Evolutionary conservation across 1,284 basidiomycete genomes (phyloP).

Genomic region (Papiliotrema terrestris): DNA sequence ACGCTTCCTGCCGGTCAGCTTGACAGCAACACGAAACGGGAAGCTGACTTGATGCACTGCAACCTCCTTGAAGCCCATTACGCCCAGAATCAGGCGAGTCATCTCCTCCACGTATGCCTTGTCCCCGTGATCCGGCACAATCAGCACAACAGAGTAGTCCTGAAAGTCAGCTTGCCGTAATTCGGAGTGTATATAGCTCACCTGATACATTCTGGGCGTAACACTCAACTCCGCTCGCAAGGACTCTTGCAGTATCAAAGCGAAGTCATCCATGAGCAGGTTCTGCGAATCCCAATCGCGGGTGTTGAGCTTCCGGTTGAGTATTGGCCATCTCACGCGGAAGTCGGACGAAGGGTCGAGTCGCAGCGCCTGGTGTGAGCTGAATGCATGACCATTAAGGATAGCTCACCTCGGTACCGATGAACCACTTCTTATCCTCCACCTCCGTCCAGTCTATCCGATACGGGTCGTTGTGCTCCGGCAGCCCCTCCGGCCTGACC

Average conservation of each 20-base stretch:
- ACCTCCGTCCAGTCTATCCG: constrained; percentile 72
- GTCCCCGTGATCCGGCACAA: constrained; percentile 91
- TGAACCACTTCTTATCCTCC: constrained; percentile 27
- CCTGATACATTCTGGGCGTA: constrained; percentile 58
- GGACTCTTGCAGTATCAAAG: constrained; percentile 62
- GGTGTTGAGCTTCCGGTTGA: constrained; percentile 71
- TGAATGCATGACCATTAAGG: not conserved
- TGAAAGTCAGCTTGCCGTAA: constrained; percentile 45
- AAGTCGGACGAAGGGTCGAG: constrained; percentile 67
- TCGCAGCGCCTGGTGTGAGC: constrained; percentile 59
- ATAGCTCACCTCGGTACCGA: constrained; percentile 54
- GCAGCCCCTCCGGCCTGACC: constrained; percentile 66
- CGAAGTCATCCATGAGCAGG: constrained; percentile 70
- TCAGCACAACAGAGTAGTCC: constrained; percentile 82
- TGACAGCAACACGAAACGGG: not conserved
- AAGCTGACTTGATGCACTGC: constrained; percentile 74
- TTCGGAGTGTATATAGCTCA: too few relatives aligned
- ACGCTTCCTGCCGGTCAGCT: constrained; percentile 64
- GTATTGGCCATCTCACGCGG: constrained; percentile 70
- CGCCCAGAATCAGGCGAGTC: constrained; percentile 67
- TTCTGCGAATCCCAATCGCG: constrained; percentile 68
- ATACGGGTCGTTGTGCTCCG: constrained; percentile 74
- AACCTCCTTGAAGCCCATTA: constrained; percentile 87
- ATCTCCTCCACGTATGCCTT: constrained; percentile 77
- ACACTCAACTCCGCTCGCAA: constrained; percentile 65